Evolutionary conservation across 257 asterid species (phyloP), one percentile per base, ranked within the genome.

Genomic region (Rauvolfia tetraphylla): DNA sequence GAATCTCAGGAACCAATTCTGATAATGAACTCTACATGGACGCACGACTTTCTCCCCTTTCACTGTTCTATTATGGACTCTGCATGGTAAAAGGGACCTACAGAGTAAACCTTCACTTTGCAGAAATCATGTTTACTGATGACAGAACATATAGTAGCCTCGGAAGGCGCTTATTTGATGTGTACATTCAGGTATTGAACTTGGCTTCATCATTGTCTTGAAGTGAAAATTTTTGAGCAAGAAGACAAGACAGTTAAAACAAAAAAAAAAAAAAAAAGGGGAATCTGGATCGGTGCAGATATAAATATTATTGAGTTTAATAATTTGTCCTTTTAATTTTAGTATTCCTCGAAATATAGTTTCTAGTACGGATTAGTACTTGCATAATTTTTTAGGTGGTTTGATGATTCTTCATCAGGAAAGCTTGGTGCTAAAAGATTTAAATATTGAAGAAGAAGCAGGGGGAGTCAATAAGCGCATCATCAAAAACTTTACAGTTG

Each of bases 11-110:
- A 18, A 17, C 33, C 11, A 69, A 61, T 56, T 10, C 83, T n/a
- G n/a, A n/a, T n/a, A n/a, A n/a, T 1, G 65, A 68, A 33, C 34
- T 84, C 54, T 78, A 78, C 72, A 76, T 36, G 49, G 59, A 61
- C 36, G 86, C 87, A 41, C 83, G 85, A 54, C 76, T 80, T 71
- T 84, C 88, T 51, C 86, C 90, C 36, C 82, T 86, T 36, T 83
- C 87, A 14, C 82, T 85, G 53, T 80, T 83, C 15, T 85, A 85
- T 66, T 82, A 80, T 42, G 84, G 78, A 1, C 72, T 77, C 74
- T 85, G 88, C 75, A 44, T 85, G 83, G 34, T 48, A 54, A 85
- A 80, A 36, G 88, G 85, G 69, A 76, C 42, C 44, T 85, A 86
- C 75, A 81, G 72, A 34, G 84, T 83, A 11, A 71, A 70, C 44